A percentile compares a stretch with the other conserved stretches of the same genome.
Evolutionary conservation across 257 asterid species (phyloP).

Genomic region (Cinchona pubescens): DNA sequence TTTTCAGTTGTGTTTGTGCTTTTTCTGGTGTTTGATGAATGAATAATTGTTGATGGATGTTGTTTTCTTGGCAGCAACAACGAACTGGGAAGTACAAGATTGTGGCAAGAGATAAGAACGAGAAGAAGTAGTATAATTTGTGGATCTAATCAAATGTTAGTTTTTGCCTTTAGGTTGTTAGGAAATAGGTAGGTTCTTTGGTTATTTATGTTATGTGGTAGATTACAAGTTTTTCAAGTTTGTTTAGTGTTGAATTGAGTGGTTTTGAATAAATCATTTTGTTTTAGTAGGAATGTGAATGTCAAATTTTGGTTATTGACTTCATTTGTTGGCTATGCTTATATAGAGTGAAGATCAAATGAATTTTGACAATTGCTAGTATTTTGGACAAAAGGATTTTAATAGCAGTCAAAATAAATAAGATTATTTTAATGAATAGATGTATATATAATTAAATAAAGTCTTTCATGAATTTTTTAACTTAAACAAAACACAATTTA

Average conservation of each 20-base stretch:
- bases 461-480: no score
- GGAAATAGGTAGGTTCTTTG: not conserved
- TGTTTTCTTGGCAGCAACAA: constrained; percentile 58
- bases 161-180: not conserved
- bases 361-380: no score
- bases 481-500: no score
- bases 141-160: not conserved
- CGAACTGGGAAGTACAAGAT: constrained; percentile 88
- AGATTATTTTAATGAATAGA: no score
- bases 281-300: not conserved
- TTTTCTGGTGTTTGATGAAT: not conserved
- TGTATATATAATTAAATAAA: no score
- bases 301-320: not conserved
- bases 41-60: not conserved
- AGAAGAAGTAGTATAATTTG: constrained; percentile 22
- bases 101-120: constrained; percentile 64
- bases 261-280: not conserved
- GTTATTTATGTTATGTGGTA: not conserved
- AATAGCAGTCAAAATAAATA: no score
- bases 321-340: no score
- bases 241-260: not conserved
- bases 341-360: no score
- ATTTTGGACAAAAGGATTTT: no score
- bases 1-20: not conserved
- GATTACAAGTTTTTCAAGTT: not conserved